Conservation (phyloP, 208 protist species). For the Leishmania braziliensis region DNA sequence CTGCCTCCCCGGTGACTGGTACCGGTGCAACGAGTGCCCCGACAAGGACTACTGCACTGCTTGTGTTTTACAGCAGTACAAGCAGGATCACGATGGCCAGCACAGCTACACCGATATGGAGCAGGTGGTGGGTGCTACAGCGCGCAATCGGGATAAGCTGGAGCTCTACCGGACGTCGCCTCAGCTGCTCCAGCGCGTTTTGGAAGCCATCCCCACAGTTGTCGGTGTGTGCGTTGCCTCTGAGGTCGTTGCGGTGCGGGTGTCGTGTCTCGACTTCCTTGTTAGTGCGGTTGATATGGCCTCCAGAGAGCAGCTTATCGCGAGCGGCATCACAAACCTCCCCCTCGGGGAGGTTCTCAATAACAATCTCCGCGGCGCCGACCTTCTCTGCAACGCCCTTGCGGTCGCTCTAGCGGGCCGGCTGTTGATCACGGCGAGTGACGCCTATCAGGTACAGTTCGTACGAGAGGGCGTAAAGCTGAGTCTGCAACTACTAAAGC, state of each 20-base stretch:
- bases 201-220: slow-evolving; percentile 61
- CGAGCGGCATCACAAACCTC: slow-evolving; percentile 25
- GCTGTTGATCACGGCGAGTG: slow-evolving; percentile 73
- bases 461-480: slow-evolving; percentile 84
- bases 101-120: slow-evolving; percentile 85
- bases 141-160: slow-evolving; percentile 34
- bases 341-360: slow-evolving; percentile 62
- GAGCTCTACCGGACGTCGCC: slow-evolving; percentile 50
- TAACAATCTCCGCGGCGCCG: slow-evolving; percentile 51
- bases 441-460: slow-evolving; percentile 68
- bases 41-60: slow-evolving; percentile 77
- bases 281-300: slow-evolving; percentile 61
- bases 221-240: slow-evolving; percentile 62
- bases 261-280: slow-evolving; percentile 58
- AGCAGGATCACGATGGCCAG: slow-evolving; percentile 36
- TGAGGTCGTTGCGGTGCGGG: slow-evolving; percentile 51
- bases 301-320: slow-evolving; percentile 45
- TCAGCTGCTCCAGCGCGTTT: slow-evolving; percentile 48
- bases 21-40: slow-evolving; percentile 77
- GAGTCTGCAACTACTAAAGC: slow-evolving; percentile 38
- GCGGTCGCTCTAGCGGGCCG: slow-evolving; percentile 58
- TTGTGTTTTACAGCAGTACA: slow-evolving; percentile 59
- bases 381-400: slow-evolving; percentile 49
- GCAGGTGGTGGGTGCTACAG: slow-evolving; percentile 29
- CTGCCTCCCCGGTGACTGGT: slow-evolving; percentile 67